A percentile compares a stretch with the other conserved stretches of the same genome.
Evolutionary conservation across 1,284 basidiomycete species (phyloP).

Genomic region (Ustanciosporium gigantosporum): DNA sequence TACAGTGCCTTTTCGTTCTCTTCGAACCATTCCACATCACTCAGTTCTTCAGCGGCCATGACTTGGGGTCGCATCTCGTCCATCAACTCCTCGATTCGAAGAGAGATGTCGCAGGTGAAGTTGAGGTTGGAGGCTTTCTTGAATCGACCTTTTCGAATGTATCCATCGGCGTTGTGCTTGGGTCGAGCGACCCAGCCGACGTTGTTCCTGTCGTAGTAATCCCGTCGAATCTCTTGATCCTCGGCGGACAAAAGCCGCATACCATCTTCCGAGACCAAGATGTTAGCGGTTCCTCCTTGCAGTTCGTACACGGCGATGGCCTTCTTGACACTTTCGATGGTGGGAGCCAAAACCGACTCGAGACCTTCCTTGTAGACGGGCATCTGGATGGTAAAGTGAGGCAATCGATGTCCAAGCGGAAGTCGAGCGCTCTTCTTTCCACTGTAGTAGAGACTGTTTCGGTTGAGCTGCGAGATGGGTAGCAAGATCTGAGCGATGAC

Average conservation of each 20-base stretch:
- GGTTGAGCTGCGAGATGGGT: conserved; percentile 71
- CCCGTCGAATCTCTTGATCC: conserved; percentile 70
- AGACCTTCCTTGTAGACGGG: conserved; percentile 73
- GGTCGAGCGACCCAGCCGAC: conserved; percentile 83
- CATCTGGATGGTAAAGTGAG: conserved; percentile 76
- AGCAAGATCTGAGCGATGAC: conserved; percentile 46
- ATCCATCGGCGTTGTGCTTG: conserved; percentile 71
- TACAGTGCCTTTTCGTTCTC: conserved; percentile 1
- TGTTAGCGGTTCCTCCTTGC: conserved; percentile 72
- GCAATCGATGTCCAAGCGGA: conserved; percentile 67
- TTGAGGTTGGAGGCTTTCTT: conserved; percentile 91
- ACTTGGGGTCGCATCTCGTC: conserved; percentile 61
- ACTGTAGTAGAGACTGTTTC: conserved; percentile 62
- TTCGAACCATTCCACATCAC: not conserved
- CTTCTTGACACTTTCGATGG: conserved; percentile 76
- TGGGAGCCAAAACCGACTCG: conserved; percentile 67
- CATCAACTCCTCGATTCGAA: conserved; percentile 76
- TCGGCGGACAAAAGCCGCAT: conserved; percentile 68
- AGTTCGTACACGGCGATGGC: conserved; percentile 86
- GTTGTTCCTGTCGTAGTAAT: conserved; percentile 75
- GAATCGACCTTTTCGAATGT: conserved; percentile 81
- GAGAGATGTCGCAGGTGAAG: conserved; percentile 73
- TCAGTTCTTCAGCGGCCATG: not conserved
- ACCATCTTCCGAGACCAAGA: conserved; percentile 69
- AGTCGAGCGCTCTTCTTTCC: conserved; percentile 66